phyloP scores from a whole-genome alignment of 2,329 filamentous ascomycete species.

The Thielaviopsis populi region DNA sequence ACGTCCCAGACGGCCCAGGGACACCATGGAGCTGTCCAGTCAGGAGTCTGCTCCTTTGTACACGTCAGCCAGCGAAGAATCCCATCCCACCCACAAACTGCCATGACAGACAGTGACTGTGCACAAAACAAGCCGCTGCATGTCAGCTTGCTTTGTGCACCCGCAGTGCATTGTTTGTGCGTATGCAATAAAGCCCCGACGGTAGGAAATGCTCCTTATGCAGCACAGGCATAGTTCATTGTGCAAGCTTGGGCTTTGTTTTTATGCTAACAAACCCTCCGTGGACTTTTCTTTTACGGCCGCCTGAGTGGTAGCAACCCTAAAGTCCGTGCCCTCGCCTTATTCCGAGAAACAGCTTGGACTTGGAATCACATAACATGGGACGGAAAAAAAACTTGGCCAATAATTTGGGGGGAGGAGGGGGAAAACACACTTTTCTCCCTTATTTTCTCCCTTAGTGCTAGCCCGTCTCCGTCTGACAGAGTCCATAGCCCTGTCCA shows the following conservation, averaged over 20 bases:
- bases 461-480: neutral
- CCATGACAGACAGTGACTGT: neutral
- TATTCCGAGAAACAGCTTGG: neutral
- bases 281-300: neutral
- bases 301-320: neutral
- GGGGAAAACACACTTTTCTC: neutral
- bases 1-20: too few species aligned
- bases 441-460: neutral
- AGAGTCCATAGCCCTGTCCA: too few species aligned
- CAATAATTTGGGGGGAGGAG: neutral
- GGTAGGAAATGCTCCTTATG: neutral
- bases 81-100: too few species aligned
- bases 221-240: conserved; percentile 1
- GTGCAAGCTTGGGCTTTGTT: neutral
- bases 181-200: neutral
- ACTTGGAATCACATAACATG: neutral
- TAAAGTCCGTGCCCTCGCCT: neutral
- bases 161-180: conserved; percentile 5
- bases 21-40: neutral
- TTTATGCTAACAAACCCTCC: neutral
- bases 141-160: neutral
- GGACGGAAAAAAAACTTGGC: neutral
- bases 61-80: too few species aligned
- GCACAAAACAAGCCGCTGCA: neutral
- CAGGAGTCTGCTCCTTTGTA: neutral